These are phyloP conservation scores for Neonectria faginata DNA, from an alignment of 2,329 filamentous ascomycete species.

Conservation along the genomic window DNA sequence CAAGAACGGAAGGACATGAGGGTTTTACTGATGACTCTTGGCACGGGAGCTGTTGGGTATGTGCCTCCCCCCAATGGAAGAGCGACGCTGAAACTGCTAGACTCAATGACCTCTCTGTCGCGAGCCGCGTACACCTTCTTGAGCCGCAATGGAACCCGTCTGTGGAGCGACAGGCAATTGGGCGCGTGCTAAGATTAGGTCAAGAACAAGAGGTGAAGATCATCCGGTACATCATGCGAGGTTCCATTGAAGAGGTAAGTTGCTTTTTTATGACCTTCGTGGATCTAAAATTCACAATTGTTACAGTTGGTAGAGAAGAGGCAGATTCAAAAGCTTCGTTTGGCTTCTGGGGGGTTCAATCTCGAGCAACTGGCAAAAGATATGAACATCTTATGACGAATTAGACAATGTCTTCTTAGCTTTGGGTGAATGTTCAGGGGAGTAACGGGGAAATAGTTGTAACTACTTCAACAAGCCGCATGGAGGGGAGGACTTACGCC, in stretches of 20 bases:
- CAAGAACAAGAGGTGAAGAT: slow-evolving; percentile 1
- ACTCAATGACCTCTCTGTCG: slow-evolving; percentile 1
- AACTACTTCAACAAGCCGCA: too few species aligned
- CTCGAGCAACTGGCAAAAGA: neutral
- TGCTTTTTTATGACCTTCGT: too few species aligned
- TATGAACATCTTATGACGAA: neutral
- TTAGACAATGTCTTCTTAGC: neutral
- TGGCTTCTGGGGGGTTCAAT: slow-evolving; percentile 1
- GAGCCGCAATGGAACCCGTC: slow-evolving; percentile 8
- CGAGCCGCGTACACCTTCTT: neutral
- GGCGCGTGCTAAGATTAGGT: neutral
- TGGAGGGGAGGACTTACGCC: too few species aligned
- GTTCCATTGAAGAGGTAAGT: neutral
- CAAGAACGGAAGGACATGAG: neutral
- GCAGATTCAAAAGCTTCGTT: neutral
- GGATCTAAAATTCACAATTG: neutral
- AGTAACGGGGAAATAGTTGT: too few species aligned
- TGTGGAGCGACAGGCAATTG: slow-evolving; percentile 1
- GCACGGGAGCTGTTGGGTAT: slow-evolving; percentile 1
- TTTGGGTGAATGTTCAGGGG: too few species aligned
- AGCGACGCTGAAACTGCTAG: neutral
- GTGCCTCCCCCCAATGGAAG: neutral
- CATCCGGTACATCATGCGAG: neutral
- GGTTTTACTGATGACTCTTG: slow-evolving; percentile 3
- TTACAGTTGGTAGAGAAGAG: neutral